Percentiles rank a stretch among this genome's conserved stretches.
Conservation (phyloP, 805 yeast genomes). For the Ogataea dorogensis region DNA sequence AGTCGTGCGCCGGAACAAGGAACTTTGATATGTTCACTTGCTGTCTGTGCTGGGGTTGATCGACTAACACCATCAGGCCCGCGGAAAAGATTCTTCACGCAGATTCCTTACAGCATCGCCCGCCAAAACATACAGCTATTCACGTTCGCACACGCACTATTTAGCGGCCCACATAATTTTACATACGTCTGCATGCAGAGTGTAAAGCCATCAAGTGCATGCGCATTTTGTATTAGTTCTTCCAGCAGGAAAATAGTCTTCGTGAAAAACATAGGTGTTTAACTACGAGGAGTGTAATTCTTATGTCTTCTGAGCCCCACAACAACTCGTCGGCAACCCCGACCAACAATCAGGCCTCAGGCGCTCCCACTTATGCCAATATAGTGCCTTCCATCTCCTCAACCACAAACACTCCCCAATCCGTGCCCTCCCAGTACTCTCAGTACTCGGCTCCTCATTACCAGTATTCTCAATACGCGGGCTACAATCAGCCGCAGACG, state of each 20-base stretch:
- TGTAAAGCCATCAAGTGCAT: conserved; percentile 17
- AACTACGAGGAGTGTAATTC: too few relatives aligned
- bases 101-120: conserved; percentile 13
- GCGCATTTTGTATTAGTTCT: conserved; percentile 19
- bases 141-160: conserved; percentile 6
- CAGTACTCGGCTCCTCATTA: conserved; percentile 25
- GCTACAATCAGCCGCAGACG: conserved; percentile 17
- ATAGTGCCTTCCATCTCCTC: conserved; percentile 19
- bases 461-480: conserved; percentile 20
- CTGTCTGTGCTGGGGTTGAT: too few relatives aligned
- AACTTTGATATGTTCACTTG: not conserved
- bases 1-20: conserved; percentile 8
- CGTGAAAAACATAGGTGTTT: conserved; percentile 7
- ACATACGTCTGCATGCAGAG: conserved; percentile 21
- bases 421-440: conserved; percentile 19
- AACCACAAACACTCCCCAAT: conserved; percentile 9
- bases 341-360: conserved; percentile 14
- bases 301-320: conserved; percentile 23
- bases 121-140: conserved; percentile 5
- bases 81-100: conserved; percentile 6
- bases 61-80: too few relatives aligned
- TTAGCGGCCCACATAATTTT: conserved; percentile 11
- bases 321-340: conserved; percentile 16
- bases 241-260: conserved; percentile 11
- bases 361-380: conserved; percentile 16